Conservation (phyloP, 805 yeast species). For the Candida parachauliodes region DNA sequence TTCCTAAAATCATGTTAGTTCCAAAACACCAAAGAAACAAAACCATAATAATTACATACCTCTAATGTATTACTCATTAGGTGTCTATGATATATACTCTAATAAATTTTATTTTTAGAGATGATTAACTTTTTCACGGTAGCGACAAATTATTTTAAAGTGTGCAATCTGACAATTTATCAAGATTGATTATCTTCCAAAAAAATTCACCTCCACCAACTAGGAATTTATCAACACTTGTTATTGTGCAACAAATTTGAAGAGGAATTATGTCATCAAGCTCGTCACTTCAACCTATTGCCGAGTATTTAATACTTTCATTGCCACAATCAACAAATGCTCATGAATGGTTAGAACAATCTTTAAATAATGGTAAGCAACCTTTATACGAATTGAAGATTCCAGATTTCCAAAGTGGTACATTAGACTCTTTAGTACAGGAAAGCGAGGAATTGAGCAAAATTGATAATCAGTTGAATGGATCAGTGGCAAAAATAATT, state of each 20-base stretch:
- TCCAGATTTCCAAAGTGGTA: slow-evolving; percentile 91
- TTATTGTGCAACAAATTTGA: no score
- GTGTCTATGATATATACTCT: no score
- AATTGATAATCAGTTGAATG: slow-evolving; percentile 72
- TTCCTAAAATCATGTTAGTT: slow-evolving; percentile 40
- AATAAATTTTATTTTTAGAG: no score
- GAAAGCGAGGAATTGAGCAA: slow-evolving; percentile 87
- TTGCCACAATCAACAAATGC: slow-evolving; percentile 52
- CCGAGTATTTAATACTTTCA: slow-evolving; percentile 52
- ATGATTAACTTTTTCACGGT: slow-evolving; percentile 4
- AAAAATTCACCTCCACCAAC: no score
- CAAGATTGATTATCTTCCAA: neutral
- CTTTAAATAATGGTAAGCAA: slow-evolving; percentile 54
- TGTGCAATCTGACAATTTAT: slow-evolving; percentile 4
- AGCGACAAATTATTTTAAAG: neutral
- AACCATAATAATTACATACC: slow-evolving; percentile 33
- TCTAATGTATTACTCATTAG: slow-evolving; percentile 58
- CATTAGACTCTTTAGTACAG: slow-evolving; percentile 85
- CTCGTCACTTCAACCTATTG: slow-evolving; percentile 29
- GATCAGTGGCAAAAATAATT: slow-evolving; percentile 66
- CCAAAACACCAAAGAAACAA: neutral
- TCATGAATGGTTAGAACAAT: slow-evolving; percentile 52
- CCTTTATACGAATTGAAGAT: slow-evolving; percentile 56
- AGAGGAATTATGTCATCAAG: slow-evolving; percentile 4
- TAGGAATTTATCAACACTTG: no score